Evolutionary conservation across 345 rosid genomes (phyloP), one percentile per base, ranked within the genome.

Genomic region (Eucalyptus camaldulensis): DNA sequence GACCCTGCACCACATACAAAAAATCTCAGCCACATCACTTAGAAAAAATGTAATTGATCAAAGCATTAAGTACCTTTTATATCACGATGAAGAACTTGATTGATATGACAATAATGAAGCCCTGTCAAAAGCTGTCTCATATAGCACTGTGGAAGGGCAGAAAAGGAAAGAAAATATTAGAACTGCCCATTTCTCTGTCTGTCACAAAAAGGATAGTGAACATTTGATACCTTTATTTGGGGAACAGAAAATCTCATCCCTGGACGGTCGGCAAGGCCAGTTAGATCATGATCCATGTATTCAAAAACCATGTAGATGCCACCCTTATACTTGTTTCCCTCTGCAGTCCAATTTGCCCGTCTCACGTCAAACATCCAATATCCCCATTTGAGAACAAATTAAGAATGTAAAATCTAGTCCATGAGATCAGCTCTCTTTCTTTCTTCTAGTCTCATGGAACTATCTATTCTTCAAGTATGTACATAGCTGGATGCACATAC

Each of bases 271-370:
- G 99, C 94, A 56, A 97, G 98, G 58, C 99, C 99, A 53, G 97
- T 98, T 94, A 98, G 93, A 87, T 96, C 99, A 93, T 96, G 98
- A 92, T 97, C 99, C 99, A 97, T 96, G 92, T 96, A 97, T 87
- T 96, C 99, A 90, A 96, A 97, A 86, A 97, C 99, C 99, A 97
- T 96, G 91, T 96, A 97, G 87, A 96, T 96, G 45, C 99, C 98
- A 87, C 99, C 97, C 91, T 95, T 97, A 92, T 96, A 96, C 93
- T 97, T 97, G 91, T 96, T 95, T 67, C 95, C 97, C 94, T 95
- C 99, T 96, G 92, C 86, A 94, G 29, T 53, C 45, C 62, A 49
- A 67, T 54, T 43, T 43, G 47, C 81, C 80, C 25, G 21, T 69
- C 85, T 50, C 76, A 31, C 19, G 22, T 69, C 87, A 87, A 60